These are phyloP conservation scores for Phytophthora tubulina DNA, from an alignment of 352 stramenopile species.

Conservation along the genomic window DNA sequence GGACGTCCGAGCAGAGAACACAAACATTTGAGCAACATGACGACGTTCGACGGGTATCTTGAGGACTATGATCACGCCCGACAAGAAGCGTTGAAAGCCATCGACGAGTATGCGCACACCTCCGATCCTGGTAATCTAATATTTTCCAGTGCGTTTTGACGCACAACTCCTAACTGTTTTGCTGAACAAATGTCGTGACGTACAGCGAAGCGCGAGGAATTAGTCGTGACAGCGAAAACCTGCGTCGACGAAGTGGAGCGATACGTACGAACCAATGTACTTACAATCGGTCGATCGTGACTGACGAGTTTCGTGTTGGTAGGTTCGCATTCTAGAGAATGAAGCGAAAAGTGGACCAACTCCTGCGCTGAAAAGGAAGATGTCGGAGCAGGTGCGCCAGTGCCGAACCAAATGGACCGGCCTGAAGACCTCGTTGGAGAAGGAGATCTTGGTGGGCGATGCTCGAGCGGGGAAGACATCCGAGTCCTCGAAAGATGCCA, in stretches of 20 bases:
- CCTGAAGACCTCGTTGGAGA: slow-evolving; percentile 67
- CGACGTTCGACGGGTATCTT: slow-evolving; percentile 67
- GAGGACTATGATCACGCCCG: slow-evolving; percentile 60
- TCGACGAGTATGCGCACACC: slow-evolving; percentile 56
- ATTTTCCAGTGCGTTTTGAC: not conserved
- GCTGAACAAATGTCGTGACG: not conserved
- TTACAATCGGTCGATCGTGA: not conserved
- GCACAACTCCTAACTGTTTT: not conserved
- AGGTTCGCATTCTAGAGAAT: slow-evolving; percentile 77
- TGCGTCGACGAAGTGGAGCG: slow-evolving; percentile 78
- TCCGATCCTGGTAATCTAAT: slow-evolving; percentile 35
- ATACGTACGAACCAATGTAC: slow-evolving; percentile 48
- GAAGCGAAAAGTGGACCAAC: slow-evolving; percentile 51
- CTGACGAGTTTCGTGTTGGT: slow-evolving; percentile 17
- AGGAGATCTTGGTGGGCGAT: slow-evolving; percentile 63
- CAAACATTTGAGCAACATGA: slow-evolving; percentile 26
- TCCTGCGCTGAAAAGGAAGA: slow-evolving; percentile 51
- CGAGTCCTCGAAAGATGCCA: slow-evolving; percentile 36
- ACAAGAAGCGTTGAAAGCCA: slow-evolving; percentile 55
- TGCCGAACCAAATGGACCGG: slow-evolving; percentile 59
- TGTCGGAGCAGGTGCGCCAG: slow-evolving; percentile 52
- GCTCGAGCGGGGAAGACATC: slow-evolving; percentile 38
- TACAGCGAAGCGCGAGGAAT: slow-evolving; percentile 51
- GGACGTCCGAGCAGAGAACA: slow-evolving; percentile 11
- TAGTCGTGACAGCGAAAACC: slow-evolving; percentile 55